Evolutionary conservation across 176 grass and related monocot species (phyloP).

Genomic region (maize (Zea mays)): Zm-B73-REFERENCE-NAM-5.0 NC_050104.1:41333501-41334000

Average conservation of each 20-base stretch:
- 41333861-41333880: slow-evolving; percentile 53
- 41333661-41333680: slow-evolving; percentile 28
- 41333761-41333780: slow-evolving; percentile 40
- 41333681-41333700: slow-evolving; percentile 45
- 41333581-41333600: no score
- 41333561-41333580: no score
- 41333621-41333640: slow-evolving; percentile 1
- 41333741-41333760: slow-evolving; percentile 38
- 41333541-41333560: no score
- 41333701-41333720: slow-evolving; percentile 40
- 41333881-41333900: background rate
- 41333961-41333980: slow-evolving; percentile 59
- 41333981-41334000: slow-evolving; percentile 50
- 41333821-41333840: slow-evolving; percentile 43
- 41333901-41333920: slow-evolving; percentile 39
- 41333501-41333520: no score
- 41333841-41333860: slow-evolving; percentile 60
- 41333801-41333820: slow-evolving; percentile 48
- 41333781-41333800: slow-evolving; percentile 34
- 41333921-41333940: background rate
- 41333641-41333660: slow-evolving; percentile 11
- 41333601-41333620: no score
- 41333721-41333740: slow-evolving; percentile 49
- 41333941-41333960: slow-evolving; percentile 32
- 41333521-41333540: no score